These are phyloP conservation scores for Curvularia verruculosa DNA, from an alignment of 2,329 filamentous ascomycete species.

Conservation along the genomic window DNA sequence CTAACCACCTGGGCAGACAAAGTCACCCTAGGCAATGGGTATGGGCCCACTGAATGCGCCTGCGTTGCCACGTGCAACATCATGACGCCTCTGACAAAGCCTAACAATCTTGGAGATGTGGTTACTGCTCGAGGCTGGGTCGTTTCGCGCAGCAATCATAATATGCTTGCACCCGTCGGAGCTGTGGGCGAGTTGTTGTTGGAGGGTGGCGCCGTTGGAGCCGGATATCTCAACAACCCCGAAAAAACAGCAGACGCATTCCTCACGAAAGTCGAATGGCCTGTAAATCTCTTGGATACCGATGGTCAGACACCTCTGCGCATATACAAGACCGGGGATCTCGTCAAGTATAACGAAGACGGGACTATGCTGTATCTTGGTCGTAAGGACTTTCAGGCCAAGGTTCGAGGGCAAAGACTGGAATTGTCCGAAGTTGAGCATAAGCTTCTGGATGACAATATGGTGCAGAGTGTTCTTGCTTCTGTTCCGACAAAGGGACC, in stretches of 20 bases:
- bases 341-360: slow-evolving; percentile 47
- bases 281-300: slow-evolving; percentile 4
- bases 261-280: slow-evolving; percentile 33
- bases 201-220: slow-evolving; percentile 45
- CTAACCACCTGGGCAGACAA: slow-evolving; percentile 45
- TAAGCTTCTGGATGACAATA: slow-evolving; percentile 44
- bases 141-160: slow-evolving; percentile 44
- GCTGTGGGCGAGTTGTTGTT: slow-evolving; percentile 52
- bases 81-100: slow-evolving; percentile 35
- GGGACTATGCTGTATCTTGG: slow-evolving; percentile 43
- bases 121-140: slow-evolving; percentile 47
- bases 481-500: slow-evolving; percentile 36
- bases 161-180: slow-evolving; percentile 47
- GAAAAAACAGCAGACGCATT: slow-evolving; percentile 40
- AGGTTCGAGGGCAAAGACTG: slow-evolving; percentile 53
- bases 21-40: slow-evolving; percentile 47
- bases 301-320: slow-evolving; percentile 7
- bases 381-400: slow-evolving; percentile 43
- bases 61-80: slow-evolving; percentile 43
- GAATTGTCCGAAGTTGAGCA: slow-evolving; percentile 56
- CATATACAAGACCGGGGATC: slow-evolving; percentile 48
- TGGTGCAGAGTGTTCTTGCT: slow-evolving; percentile 39
- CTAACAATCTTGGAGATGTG: slow-evolving; percentile 45
- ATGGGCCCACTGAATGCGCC: slow-evolving; percentile 51
- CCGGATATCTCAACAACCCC: slow-evolving; percentile 42